phyloP scores from a whole-genome alignment of 225 moss, liverwort and hornwort genomes.

The Neckera pumila region DNA sequence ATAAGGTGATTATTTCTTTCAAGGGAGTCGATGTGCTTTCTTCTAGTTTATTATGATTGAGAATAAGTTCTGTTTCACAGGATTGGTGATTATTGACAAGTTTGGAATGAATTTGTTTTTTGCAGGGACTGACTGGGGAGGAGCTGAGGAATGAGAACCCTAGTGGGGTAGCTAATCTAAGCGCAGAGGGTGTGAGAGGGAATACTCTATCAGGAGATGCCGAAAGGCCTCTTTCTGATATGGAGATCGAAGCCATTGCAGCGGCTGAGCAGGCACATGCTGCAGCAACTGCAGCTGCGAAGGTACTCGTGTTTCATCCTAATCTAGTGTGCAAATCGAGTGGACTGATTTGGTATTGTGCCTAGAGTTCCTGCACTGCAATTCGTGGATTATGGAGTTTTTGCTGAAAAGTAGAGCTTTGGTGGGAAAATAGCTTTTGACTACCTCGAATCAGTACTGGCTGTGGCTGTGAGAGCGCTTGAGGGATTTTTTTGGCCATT shows the following conservation, averaged over 20 bases:
- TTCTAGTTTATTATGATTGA: neutral
- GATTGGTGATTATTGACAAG: neutral
- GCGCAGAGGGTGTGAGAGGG: constrained; percentile 10
- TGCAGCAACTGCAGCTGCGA: constrained; percentile 49
- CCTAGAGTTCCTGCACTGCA: neutral
- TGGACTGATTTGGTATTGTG: neutral
- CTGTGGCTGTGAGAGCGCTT: neutral
- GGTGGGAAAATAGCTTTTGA: neutral
- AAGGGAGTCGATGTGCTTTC: neutral
- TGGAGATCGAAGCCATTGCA: constrained; percentile 41
- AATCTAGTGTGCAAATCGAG: neutral
- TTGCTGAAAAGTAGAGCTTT: neutral
- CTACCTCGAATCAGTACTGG: neutral
- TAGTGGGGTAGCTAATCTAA: neutral
- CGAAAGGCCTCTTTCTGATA: constrained; percentile 30
- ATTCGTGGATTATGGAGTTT: neutral
- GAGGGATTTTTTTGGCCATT: neutral
- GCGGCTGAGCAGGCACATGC: constrained; percentile 55
- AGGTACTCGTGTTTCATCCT: constrained; percentile 17
- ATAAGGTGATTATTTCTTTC: neutral
- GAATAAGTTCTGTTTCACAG: neutral
- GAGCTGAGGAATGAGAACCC: constrained; percentile 8
- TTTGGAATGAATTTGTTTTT: neutral
- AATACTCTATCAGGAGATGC: constrained; percentile 5
- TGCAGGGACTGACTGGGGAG: constrained; percentile 25